These are phyloP conservation scores for Toxicodendron radicans DNA, from an alignment of 345 rosid genomes.

Conservation along the genomic window DNA sequence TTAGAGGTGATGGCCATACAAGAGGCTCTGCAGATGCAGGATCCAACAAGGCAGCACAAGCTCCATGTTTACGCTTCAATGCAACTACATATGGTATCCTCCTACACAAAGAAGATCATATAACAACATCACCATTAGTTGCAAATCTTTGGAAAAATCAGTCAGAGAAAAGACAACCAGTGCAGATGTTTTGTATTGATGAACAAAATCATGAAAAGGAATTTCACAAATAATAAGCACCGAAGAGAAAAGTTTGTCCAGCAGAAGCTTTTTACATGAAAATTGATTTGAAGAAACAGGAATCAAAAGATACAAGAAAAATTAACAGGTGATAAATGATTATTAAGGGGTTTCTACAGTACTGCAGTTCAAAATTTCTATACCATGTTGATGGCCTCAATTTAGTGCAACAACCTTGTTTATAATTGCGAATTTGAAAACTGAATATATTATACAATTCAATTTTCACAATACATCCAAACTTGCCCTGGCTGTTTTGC, in stretches of 20 bases:
- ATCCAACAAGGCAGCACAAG: constrained; percentile 86
- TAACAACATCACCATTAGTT: neutral
- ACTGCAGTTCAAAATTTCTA: neutral
- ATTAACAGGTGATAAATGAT: neutral
- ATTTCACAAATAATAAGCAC: neutral
- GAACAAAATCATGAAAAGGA: neutral
- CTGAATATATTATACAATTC: neutral
- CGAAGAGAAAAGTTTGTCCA: constrained; percentile 2
- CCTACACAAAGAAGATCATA: constrained; percentile 40
- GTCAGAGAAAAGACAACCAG: neutral
- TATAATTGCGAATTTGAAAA: neutral
- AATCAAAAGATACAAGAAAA: neutral
- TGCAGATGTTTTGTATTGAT: neutral
- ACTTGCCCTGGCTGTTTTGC: neutral
- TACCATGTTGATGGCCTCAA: neutral
- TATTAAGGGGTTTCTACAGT: neutral
- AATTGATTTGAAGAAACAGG: neutral
- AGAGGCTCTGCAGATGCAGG: constrained; percentile 96
- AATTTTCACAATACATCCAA: neutral
- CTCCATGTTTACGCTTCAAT: constrained; percentile 67
- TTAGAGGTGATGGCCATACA: constrained; percentile 97
- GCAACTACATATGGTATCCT: constrained; percentile 90
- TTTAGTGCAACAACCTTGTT: neutral
- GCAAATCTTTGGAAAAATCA: neutral
- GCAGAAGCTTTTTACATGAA: neutral